Evolutionary conservation across 768 basidiomycete species (phyloP).

Genomic region (Termitomyces sp.): DNA sequence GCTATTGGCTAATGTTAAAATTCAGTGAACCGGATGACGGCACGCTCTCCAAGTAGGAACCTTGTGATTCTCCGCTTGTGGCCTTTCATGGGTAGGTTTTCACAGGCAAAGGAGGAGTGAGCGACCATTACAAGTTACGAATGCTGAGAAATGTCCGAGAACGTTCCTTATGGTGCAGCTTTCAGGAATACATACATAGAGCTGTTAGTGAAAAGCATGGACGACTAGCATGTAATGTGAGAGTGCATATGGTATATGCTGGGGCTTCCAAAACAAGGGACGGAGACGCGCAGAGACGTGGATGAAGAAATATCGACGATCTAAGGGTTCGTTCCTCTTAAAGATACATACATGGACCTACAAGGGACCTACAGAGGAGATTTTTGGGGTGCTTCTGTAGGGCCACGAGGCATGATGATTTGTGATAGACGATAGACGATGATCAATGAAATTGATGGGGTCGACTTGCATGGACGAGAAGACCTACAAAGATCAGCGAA

Average conservation of each 20-base stretch:
- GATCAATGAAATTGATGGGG: not conserved
- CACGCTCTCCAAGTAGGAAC: not conserved
- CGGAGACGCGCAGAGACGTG: too few relatives aligned
- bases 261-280: not conserved
- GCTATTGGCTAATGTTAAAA: not conserved
- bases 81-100: not conserved
- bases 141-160: not conserved
- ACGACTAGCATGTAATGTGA: not conserved
- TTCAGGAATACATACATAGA: not conserved
- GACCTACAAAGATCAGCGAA: not conserved
- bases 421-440: slow-evolving; percentile 3
- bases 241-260: not conserved
- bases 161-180: not conserved
- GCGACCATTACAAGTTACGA: not conserved
- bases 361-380: not conserved
- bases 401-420: slow-evolving; percentile 2
- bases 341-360: not conserved
- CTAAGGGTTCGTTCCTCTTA: not conserved
- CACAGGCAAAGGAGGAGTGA: not conserved
- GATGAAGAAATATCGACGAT: too few relatives aligned
- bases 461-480: not conserved
- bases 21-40: not conserved
- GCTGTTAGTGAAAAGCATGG: not conserved
- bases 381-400: not conserved
- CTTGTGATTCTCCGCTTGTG: not conserved